These are phyloP conservation scores for Dryas octopetala DNA, from an alignment of 306 rosid species.

Conservation along the genomic window DNA sequence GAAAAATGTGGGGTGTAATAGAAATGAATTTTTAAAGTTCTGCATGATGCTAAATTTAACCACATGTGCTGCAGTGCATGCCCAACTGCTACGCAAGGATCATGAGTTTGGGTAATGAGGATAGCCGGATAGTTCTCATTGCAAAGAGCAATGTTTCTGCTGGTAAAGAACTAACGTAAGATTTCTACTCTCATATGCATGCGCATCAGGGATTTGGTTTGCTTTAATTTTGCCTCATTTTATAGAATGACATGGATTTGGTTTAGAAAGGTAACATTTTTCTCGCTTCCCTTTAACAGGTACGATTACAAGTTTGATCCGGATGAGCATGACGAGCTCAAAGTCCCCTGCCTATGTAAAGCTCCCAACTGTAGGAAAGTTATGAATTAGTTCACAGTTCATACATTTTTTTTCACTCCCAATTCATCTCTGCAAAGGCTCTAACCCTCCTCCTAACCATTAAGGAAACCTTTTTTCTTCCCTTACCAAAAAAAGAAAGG, in stretches of 20 bases:
- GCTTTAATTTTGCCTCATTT: neutral
- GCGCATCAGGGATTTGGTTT: neutral
- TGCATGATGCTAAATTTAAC: constrained; percentile 8
- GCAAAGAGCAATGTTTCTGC: constrained; percentile 77
- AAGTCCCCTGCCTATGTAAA: constrained; percentile 89
- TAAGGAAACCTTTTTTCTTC: constrained; percentile 25
- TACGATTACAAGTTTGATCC: constrained; percentile 95
- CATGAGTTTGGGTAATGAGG: constrained; percentile 65
- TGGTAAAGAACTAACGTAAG: constrained; percentile 90
- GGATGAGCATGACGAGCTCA: constrained; percentile 76
- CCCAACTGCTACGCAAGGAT: constrained; percentile 98
- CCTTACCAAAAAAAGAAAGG: too few relatives aligned
- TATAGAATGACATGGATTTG: neutral
- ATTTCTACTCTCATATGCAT: neutral
- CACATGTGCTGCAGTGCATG: constrained; percentile 72
- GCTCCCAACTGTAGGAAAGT: constrained; percentile 74
- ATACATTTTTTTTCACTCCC: constrained; percentile 19
- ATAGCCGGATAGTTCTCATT: constrained; percentile 84
- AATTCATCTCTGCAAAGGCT: constrained; percentile 13
- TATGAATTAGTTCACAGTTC: constrained; percentile 58
- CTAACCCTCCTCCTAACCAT: constrained; percentile 39
- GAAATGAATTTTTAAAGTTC: neutral
- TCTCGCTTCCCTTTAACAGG: constrained; percentile 43
- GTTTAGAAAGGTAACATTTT: neutral
- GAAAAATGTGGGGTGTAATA: neutral